Evolutionary conservation across 371 early-diverging fungal genomes (phyloP), one percentile per base, ranked within the genome.

Genomic region (Chytridium lagenaria): DNA sequence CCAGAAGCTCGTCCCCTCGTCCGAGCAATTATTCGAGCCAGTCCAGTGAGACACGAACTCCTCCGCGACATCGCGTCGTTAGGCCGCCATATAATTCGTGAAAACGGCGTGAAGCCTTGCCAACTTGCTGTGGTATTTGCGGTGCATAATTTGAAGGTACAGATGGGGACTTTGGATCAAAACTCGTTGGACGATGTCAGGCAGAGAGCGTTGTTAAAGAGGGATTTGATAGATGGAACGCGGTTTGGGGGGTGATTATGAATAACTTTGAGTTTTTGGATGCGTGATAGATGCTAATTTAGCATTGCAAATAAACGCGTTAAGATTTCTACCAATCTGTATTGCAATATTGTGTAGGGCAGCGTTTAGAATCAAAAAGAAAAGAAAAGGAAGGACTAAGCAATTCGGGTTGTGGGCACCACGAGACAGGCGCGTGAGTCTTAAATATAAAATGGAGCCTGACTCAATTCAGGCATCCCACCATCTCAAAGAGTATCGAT

Each of bases 261-360:
- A 55, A 55, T 55, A 55, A 55, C 57, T 55, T 55, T 55, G 57
- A 55, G 57, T 55, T 55, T 26, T 55, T 55, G 49, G 49, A 49
- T 10, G 49, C 10, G 49, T 49, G 49, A 49, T 10, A 49, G 49
- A n/a, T n/a, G n/a, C n/a, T n/a, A n/a, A n/a, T n/a, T n/a, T n/a
- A n/a, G n/a, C n/a, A n/a, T n/a, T n/a, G n/a, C n/a, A n/a, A n/a
- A n/a, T n/a, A n/a, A n/a, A n/a, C n/a, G n/a, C n/a, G n/a, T n/a
- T n/a, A n/a, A n/a, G n/a, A n/a, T n/a, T n/a, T n/a, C n/a, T n/a
- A n/a, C n/a, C n/a, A n/a, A n/a, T n/a, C n/a, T n/a, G n/a, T n/a
- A n/a, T n/a, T n/a, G n/a, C n/a, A n/a, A n/a, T n/a, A n/a, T n/a
- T n/a, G n/a, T n/a, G n/a, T n/a, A n/a, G n/a, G n/a, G n/a, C n/a